Base-by-base conservation (phyloP, 2,329 filamentous ascomycete species). In the Boeremia lycopersici region DNA sequence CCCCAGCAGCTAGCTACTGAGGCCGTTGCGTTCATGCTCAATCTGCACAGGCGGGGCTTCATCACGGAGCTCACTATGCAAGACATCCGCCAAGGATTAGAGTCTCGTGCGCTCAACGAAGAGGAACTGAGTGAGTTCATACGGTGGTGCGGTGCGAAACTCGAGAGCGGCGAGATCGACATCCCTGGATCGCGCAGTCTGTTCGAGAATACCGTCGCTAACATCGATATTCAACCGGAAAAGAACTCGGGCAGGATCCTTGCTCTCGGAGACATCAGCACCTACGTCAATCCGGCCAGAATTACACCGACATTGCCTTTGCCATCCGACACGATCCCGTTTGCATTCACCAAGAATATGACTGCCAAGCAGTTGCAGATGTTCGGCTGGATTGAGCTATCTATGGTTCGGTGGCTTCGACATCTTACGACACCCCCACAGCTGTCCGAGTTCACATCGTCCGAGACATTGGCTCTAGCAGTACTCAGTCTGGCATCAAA, bases 21-120 rank as follows among this genome's bases (percentile, higher is more conserved):
- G 46, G 81, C 84, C 5, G 79, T 83, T n/a, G 82, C 83, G 0
- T 96, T 99, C 64, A 85, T 98, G 53, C 83, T 83, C 54, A 92
- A 90, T 64, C 77, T 99, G 40, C 87, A 88, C 52, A 89, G 93
- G 31, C 95, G 92, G 70, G 92, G 91, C 1, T 81, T 98, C 51
- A 84, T 99, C n/a, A 89, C 87, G 1, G 88, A 92, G 61, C 90
- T 98, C 53, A 96, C 91, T 0, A 87, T 95, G 26, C 84, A 86
- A 4, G 95, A 99, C 70, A 91, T 99, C 56, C 90, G 88, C 59
- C 80, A 86, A 56, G 93, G 96, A 63, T 80, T 99, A 3, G 90
- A 92, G 67, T 84, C 87, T 7, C 92, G 91, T 67, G 90, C 95
- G 1, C 80, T 99, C 53, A 89, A 84, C 42, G 88, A 90, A 58